Percentiles rank a stretch among this genome's conserved stretches.
Conservation (phyloP, 805 yeast species). For the Candida nemodendra region DNA sequence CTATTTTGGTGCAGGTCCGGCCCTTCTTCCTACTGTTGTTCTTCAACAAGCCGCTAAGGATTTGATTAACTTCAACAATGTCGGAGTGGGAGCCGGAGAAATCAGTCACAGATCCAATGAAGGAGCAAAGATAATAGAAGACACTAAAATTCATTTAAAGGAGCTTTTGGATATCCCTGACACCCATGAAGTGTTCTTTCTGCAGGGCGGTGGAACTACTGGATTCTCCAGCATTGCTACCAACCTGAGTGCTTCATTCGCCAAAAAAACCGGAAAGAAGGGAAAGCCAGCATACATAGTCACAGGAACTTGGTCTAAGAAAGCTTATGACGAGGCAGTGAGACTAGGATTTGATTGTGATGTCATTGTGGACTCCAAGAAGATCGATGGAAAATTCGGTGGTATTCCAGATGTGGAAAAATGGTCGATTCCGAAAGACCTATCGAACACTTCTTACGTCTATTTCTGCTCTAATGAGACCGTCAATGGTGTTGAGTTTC, state of each 20-base stretch:
- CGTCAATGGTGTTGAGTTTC: conserved; percentile 89
- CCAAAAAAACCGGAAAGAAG: conserved; percentile 62
- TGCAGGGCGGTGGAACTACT: conserved; percentile 98
- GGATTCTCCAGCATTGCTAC: conserved; percentile 89
- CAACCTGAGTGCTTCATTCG: conserved; percentile 71
- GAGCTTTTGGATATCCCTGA: conserved; percentile 77
- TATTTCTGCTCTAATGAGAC: conserved; percentile 97
- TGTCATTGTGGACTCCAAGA: conserved; percentile 64
- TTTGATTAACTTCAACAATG: conserved; percentile 63
- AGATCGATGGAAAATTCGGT: conserved; percentile 55
- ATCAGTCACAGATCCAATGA: conserved; percentile 91
- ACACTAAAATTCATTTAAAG: conserved; percentile 65
- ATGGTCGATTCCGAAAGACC: conserved; percentile 62
- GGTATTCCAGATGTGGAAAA: conserved; percentile 62
- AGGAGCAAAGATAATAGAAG: conserved; percentile 74
- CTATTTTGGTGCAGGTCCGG: conserved; percentile 99
- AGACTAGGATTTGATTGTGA: conserved; percentile 79
- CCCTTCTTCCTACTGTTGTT: conserved; percentile 79
- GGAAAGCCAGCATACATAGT: conserved; percentile 86
- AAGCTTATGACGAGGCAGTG: conserved; percentile 80
- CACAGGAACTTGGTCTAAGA: conserved; percentile 93
- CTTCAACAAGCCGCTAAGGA: conserved; percentile 87
- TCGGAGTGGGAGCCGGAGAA: conserved; percentile 90
- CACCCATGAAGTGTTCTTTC: conserved; percentile 88
- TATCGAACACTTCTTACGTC: conserved; percentile 72